Conservation (phyloP, 306 rosid genomes). For the Cicer pinnatifidum region DNA sequence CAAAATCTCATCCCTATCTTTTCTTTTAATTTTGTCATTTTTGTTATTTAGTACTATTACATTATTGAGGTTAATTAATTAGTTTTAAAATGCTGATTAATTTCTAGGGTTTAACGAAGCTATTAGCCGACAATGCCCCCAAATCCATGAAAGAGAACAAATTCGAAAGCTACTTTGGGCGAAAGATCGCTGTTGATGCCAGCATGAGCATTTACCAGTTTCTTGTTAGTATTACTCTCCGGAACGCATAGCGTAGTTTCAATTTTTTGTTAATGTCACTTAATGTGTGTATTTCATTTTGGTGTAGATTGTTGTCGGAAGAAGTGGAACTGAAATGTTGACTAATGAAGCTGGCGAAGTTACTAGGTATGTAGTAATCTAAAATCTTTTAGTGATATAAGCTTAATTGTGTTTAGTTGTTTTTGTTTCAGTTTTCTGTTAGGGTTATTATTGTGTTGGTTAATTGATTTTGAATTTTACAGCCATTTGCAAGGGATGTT, state of each 20-base stretch:
- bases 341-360: constrained; percentile 99
- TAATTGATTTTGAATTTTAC: constrained; percentile 42
- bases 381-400: background rate
- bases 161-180: constrained; percentile 92
- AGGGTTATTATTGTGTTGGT: constrained; percentile 28
- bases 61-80: background rate
- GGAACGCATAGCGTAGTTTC: background rate
- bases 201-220: constrained; percentile 99
- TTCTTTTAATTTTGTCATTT: background rate
- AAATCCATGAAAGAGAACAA: constrained; percentile 90
- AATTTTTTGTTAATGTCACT: background rate
- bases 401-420: background rate
- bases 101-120: constrained; percentile 97
- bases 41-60: background rate
- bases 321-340: constrained; percentile 90
- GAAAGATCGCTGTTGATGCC: constrained; percentile 92
- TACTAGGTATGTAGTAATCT: constrained; percentile 64
- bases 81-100: background rate
- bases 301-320: constrained; percentile 93
- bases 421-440: constrained; percentile 16
- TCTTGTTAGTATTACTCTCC: constrained; percentile 59
- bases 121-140: constrained; percentile 94
- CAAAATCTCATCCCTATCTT: background rate
- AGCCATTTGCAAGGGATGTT: constrained; percentile 99
- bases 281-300: constrained; percentile 36